Evolutionary conservation across 345 rosid species (phyloP), one percentile per base, ranked within the genome.

Genomic region (Anastatica hierochuntica): DNA sequence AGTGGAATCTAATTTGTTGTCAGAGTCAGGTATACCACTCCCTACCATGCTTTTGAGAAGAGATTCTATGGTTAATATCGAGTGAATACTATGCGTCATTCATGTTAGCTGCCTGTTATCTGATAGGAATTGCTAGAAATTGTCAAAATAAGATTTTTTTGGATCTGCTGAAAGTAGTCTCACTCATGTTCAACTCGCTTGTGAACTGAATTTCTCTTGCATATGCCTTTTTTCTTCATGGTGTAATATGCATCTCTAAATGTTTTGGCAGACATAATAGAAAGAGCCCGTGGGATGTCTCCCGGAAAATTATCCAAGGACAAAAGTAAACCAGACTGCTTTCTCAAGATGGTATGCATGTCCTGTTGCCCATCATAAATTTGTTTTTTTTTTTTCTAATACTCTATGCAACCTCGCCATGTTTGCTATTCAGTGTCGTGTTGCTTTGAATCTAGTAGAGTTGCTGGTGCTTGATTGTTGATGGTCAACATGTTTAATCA

Each of bases 271-370:
- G 92, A 69, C 33, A 53, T 78, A 24, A 73, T 81, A 53, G 76
- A 77, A 72, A 74, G 57, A 50, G 82, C 88, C 59, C 83, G 80
- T 16, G 73, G 72, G n/a, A 88, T 88, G 95, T 79, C 69, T 55
- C 76, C 85, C 4, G 82, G 71, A 64, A 88, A 74, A 63, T 65
- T 76, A 44, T 69, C 77, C 42, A 69, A 66, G 67, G 72, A 67
- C 49, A 75, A 67, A 70, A 70, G 44, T 50, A 74, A 69, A 68
- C 88, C 95, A 33, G 82, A 77, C 58, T 72, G 95, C 75, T 88
- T 84, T 77, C 88, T 92, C 38, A 79, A 72, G 76, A 81, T 90
- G 98, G 98, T 90, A 77, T 48, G 29, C 41, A 11, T 37, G 57
- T 58, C 35, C 7, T 33, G 34, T 41, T 38, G 16, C 35, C 35